Conservation (phyloP, 768 basidiomycete genomes). For the Agrocybe chaxingu region DNA sequence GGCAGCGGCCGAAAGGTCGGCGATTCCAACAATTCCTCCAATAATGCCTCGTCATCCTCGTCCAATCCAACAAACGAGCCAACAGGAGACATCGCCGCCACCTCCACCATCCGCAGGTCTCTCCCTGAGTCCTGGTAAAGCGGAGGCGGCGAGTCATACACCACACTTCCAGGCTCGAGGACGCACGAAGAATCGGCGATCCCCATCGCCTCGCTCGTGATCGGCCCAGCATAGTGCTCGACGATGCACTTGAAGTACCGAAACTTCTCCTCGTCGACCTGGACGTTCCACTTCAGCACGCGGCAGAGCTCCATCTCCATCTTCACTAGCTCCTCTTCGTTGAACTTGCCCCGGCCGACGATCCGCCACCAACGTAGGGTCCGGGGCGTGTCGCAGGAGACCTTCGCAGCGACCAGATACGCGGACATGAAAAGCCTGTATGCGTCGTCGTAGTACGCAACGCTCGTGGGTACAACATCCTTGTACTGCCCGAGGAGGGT, state of each 20-base stretch:
- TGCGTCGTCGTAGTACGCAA: conserved; percentile 5
- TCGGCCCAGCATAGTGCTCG: not conserved
- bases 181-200: no score
- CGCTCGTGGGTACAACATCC: not conserved
- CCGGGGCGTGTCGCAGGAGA: not conserved
- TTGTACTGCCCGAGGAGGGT: conserved; percentile 6
- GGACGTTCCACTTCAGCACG: conserved; percentile 4
- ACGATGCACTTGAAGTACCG: not conserved
- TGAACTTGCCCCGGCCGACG: not conserved
- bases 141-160: no score
- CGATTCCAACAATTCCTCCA: no score
- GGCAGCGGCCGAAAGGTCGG: no score
- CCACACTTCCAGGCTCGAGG: no score
- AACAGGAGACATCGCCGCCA: no score
- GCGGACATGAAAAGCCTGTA: not conserved
- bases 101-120: no score
- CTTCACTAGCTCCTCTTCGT: not conserved
- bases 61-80: no score
- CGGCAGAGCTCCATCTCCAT: conserved; percentile 4
- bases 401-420: conserved; percentile 1
- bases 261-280: not conserved
- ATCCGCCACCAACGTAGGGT: not conserved
- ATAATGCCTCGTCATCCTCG: no score
- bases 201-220: no score
- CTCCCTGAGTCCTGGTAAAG: no score